A percentile compares a stretch with the other conserved stretches of the same genome.
These are phyloP conservation scores for Lyophyllum decastes DNA, from an alignment of 768 basidiomycete genomes.

Conservation along the genomic window DNA sequence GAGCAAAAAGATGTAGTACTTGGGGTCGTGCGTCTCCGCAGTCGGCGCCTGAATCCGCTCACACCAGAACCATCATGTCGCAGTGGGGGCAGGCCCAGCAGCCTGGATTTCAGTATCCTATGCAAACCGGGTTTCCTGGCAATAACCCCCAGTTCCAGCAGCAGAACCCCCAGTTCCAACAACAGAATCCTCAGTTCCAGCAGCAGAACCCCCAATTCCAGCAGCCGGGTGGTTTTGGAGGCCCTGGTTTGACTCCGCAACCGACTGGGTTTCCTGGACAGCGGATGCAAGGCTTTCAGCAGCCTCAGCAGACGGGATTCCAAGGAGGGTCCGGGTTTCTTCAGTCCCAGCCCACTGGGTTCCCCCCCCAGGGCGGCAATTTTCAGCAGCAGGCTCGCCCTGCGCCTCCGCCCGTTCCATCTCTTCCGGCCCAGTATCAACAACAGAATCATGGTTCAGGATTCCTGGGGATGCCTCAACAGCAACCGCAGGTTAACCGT, in stretches of 20 bases:
- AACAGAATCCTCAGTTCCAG: conserved; percentile 29
- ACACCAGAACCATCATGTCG: conserved; percentile 53
- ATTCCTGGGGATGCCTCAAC: conserved; percentile 42
- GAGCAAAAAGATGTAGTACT: background rate
- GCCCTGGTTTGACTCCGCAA: conserved; percentile 56
- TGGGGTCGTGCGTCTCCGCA: conserved; percentile 16
- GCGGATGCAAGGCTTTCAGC: conserved; percentile 46
- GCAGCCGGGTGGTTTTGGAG: conserved; percentile 33
- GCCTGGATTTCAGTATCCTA: conserved; percentile 70
- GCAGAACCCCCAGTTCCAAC: conserved; percentile 32
- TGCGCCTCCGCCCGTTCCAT: conserved; percentile 65
- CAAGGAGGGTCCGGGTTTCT: conserved; percentile 42
- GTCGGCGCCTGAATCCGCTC: conserved; percentile 25
- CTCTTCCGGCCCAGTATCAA: conserved; percentile 63
- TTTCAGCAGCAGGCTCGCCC: conserved; percentile 45
- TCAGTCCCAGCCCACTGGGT: conserved; percentile 57
- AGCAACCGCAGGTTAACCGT: conserved; percentile 41
- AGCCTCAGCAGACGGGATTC: conserved; percentile 64
- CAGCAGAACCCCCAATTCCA: conserved; percentile 23
- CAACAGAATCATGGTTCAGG: conserved; percentile 42
- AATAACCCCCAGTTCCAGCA: conserved; percentile 34
- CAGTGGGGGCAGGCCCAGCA: conserved; percentile 77
- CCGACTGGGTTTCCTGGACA: conserved; percentile 57
- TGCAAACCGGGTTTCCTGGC: conserved; percentile 67
- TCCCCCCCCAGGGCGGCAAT: conserved; percentile 33